phyloP scores from a whole-genome alignment of 495 filamentous ascomycete species.

The Aspergillus saccharolyticus region DNA sequence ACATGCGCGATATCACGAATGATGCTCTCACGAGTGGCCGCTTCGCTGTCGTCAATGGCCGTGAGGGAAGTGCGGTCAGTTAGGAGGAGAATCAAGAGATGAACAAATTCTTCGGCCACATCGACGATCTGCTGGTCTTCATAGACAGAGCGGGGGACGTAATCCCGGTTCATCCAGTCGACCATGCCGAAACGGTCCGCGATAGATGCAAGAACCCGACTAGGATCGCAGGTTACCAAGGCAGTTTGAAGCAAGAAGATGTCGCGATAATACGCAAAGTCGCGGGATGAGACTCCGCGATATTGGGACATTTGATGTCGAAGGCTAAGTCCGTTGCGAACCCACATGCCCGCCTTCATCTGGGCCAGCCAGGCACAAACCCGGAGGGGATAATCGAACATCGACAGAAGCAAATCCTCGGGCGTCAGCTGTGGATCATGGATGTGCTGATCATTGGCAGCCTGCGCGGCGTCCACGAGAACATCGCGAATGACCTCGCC shows the following conservation, averaged over 20 bases:
- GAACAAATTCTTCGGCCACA: slow-evolving; percentile 91
- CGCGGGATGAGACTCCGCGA: slow-evolving; percentile 76
- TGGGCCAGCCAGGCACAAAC: slow-evolving; percentile 96
- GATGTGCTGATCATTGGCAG: slow-evolving; percentile 29
- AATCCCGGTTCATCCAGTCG: slow-evolving; percentile 82
- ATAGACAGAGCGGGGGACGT: slow-evolving; percentile 60
- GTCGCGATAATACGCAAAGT: slow-evolving; percentile 89
- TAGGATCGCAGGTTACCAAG: slow-evolving; percentile 78
- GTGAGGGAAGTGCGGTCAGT: slow-evolving; percentile 82
- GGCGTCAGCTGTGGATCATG: slow-evolving; percentile 30
- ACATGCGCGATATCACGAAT: slow-evolving; percentile 87
- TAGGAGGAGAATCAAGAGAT: slow-evolving; percentile 83
- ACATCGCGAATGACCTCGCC: slow-evolving; percentile 58
- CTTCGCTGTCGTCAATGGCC: slow-evolving; percentile 59
- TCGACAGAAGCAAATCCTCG: slow-evolving; percentile 77
- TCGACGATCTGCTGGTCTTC: slow-evolving; percentile 86
- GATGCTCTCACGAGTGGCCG: slow-evolving; percentile 64
- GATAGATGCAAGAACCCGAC: slow-evolving; percentile 79
- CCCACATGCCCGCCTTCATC: slow-evolving; percentile 98
- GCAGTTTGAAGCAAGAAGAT: slow-evolving; percentile 92
- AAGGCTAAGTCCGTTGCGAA: slow-evolving; percentile 91
- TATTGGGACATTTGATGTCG: slow-evolving; percentile 93
- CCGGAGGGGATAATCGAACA: slow-evolving; percentile 88
- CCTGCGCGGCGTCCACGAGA: slow-evolving; percentile 51
- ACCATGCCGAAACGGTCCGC: slow-evolving; percentile 87